phyloP scores from a whole-genome alignment of 768 basidiomycete species.

The Russula virescens region DNA sequence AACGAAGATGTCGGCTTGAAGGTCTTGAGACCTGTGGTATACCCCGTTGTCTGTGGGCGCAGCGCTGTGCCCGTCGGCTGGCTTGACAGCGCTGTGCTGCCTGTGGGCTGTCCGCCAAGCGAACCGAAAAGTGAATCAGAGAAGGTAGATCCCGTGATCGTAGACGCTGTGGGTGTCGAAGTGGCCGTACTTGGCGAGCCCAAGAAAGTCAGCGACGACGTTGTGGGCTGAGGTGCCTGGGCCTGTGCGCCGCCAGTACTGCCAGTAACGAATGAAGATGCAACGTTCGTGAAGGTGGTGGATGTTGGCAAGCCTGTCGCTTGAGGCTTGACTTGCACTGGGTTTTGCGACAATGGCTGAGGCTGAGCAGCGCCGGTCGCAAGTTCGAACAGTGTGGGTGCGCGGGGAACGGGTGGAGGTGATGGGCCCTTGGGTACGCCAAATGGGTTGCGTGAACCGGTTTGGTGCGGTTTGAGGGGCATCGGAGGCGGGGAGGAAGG shows the following conservation, averaged over 20 bases:
- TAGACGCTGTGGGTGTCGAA: slow-evolving; percentile 27
- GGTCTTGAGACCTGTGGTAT: slow-evolving; percentile 41
- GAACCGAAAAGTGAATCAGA: slow-evolving; percentile 46
- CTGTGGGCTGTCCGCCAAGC: slow-evolving; percentile 48
- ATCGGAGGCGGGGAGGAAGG: slow-evolving; percentile 45
- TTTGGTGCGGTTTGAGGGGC: slow-evolving; percentile 80
- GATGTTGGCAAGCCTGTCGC: slow-evolving; percentile 18
- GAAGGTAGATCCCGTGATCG: slow-evolving; percentile 40
- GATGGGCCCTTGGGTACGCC: slow-evolving; percentile 59
- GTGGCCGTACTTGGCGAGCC: slow-evolving; percentile 1
- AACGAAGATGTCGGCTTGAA: slow-evolving; percentile 53
- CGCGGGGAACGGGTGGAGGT: slow-evolving; percentile 61
- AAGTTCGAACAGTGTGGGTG: slow-evolving; percentile 77
- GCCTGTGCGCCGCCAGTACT: slow-evolving; percentile 26
- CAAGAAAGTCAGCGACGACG: slow-evolving; percentile 23
- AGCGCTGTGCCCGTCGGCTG: slow-evolving; percentile 29
- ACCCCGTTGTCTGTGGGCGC: slow-evolving; percentile 42
- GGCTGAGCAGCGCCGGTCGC: slow-evolving; percentile 41
- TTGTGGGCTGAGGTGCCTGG: slow-evolving; percentile 15
- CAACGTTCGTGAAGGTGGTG: slow-evolving; percentile 55
- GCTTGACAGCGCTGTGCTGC: slow-evolving; percentile 34
- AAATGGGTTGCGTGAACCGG: slow-evolving; percentile 94
- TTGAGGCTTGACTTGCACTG: slow-evolving; percentile 20
- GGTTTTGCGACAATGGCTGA: slow-evolving; percentile 4
- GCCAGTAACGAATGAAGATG: slow-evolving; percentile 63